A percentile compares a stretch with the other conserved stretches of the same genome.
phyloP scores from a whole-genome alignment of 2,329 filamentous ascomycete species.

The Pseudogymnoascus destructans region DNA sequence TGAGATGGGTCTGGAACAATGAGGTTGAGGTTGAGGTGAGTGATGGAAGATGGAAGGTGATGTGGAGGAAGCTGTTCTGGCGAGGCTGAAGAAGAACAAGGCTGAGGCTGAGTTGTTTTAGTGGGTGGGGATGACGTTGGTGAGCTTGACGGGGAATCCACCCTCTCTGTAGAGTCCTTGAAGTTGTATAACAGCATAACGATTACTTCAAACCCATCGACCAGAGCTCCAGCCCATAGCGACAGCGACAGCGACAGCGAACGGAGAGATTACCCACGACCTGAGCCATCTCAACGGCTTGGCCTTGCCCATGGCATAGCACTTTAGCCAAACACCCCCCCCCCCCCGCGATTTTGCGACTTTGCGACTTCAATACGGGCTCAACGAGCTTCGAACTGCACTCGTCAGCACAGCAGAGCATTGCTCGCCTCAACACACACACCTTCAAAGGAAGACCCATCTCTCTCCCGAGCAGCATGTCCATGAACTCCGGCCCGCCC shows the following conservation, averaged over 20 bases:
- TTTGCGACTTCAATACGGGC: background rate
- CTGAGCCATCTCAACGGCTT: background rate
- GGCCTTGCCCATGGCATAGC: background rate
- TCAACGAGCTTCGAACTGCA: background rate
- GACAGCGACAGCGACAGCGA: background rate
- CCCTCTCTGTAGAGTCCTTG: background rate
- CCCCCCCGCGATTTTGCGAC: background rate
- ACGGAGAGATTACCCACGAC: background rate
- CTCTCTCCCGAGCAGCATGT: background rate
- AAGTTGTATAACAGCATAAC: background rate
- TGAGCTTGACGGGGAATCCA: background rate
- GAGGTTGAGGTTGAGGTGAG: background rate
- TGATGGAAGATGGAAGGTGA: background rate
- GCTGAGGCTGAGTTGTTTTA: background rate
- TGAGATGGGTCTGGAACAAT: background rate
- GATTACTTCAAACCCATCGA: background rate
- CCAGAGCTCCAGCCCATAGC: background rate
- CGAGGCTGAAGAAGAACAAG: background rate
- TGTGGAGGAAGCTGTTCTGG: background rate
- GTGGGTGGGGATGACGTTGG: background rate
- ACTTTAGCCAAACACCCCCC: background rate
- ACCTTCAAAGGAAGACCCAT: background rate
- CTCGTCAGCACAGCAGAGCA: background rate
- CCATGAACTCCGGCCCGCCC: background rate
- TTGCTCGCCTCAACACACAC: background rate